Conservation (phyloP, 139 green algal species). For the Ettlia oleoabundans region DNA sequence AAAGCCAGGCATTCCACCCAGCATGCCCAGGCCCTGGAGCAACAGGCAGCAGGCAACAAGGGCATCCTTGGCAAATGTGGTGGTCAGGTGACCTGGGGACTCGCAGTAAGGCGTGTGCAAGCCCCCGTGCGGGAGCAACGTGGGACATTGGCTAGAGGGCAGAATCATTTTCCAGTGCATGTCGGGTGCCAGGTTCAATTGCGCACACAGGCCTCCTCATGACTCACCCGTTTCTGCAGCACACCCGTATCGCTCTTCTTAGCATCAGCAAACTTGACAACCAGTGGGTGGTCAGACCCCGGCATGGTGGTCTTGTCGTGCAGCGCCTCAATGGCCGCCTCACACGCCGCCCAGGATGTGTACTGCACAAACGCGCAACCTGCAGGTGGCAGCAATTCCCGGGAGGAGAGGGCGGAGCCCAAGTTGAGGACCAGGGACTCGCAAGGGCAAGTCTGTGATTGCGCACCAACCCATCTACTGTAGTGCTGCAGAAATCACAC, state of each 20-base stretch:
- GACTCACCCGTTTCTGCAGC: conserved; percentile 20
- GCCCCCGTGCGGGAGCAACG: too few relatives aligned
- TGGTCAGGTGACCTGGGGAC: too few relatives aligned
- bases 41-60: background rate
- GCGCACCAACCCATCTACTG: background rate
- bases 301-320: conserved; percentile 73
- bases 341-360: conserved; percentile 73
- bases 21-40: conserved; percentile 27
- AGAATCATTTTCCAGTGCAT: too few relatives aligned
- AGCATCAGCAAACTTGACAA: conserved; percentile 91
- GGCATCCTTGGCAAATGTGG: background rate
- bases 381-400: conserved; percentile 21
- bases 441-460: background rate
- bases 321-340: conserved; percentile 77
- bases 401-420: background rate
- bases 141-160: too few relatives aligned
- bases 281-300: conserved; percentile 73
- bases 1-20: conserved; percentile 19
- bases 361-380: conserved; percentile 88
- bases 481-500: background rate
- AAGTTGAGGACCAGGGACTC: too few relatives aligned
- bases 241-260: conserved; percentile 31
- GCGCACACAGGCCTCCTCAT: too few relatives aligned
- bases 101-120: too few relatives aligned
- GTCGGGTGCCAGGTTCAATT: too few relatives aligned